Base-by-base conservation (phyloP, 139 green algal species). In the Micromonas commoda region DNA sequence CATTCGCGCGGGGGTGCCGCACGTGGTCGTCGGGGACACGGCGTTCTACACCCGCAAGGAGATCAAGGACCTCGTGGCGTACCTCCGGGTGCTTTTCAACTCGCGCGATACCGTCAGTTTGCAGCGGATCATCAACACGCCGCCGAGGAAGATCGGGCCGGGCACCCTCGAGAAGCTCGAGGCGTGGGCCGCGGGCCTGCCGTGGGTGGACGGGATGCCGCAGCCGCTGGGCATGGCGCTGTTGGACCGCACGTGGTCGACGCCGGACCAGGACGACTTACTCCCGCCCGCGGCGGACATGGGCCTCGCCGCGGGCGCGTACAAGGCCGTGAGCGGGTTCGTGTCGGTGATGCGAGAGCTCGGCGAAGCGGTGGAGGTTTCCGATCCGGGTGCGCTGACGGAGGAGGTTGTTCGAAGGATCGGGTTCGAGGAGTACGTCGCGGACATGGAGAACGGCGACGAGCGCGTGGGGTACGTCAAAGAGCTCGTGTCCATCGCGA, bases 391-490 rank as follows among this genome's bases (percentile, higher is more conserved):
- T 82, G 69, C 60, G 37, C 21, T 75, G 3, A 38, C 61, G 1
- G 38, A 75, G 9, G 38, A 60, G 19, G 37, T 75, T 24, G 29
- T 75, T n/a, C 31, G 31, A 2, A n/a, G 5, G 26, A 75, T 37
- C 2, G 71, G 53, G 26, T 87, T 83, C 64, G 31, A 79, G 53
- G 35, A 79, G 61, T 32, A 86, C 24, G 45, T 86, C 29, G 33
- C 33, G 28, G 71, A 78, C 9, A 53, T 64, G 0, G 72, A 71
- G 64, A 76, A 70, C 70, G 54, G 35, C 29, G 72, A 76, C 73
- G 66, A 86, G 9, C 82, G 53, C 24, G 51, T 29, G 29, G 71
- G 20, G 13, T 61, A 68, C 5, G 77, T 71, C 26, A 23, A 52
- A 9, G 53, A 68, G 19, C 52, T 78, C 51, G 31, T 70, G 9